Percentiles rank a stretch among this genome's conserved stretches.
Evolutionary conservation across 129 eudicot genomes (phyloP).

Genomic region (Glebionis coronaria): DNA sequence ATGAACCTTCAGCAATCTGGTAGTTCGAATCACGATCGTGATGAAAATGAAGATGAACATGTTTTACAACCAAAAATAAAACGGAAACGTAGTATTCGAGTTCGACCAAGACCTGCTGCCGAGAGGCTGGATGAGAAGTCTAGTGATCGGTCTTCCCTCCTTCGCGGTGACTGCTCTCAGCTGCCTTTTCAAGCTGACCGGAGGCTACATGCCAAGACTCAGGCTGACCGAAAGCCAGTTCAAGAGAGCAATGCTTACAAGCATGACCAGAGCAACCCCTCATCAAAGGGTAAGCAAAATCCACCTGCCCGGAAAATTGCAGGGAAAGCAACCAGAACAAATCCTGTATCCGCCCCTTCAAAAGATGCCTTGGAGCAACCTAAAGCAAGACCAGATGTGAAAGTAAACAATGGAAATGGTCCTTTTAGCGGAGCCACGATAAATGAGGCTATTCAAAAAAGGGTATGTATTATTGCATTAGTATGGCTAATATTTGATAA

Average conservation of each 20-base stretch:
- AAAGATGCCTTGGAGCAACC: slow-evolving; percentile 47
- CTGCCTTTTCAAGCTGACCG: slow-evolving; percentile 54
- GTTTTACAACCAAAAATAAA: slow-evolving; percentile 88
- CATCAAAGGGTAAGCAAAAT: slow-evolving; percentile 46
- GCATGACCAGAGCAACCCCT: slow-evolving; percentile 40
- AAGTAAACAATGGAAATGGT: slow-evolving; percentile 33
- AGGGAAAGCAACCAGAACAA: slow-evolving; percentile 44
- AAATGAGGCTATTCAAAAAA: slow-evolving; percentile 68
- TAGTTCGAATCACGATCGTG: slow-evolving; percentile 85
- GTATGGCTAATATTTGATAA: neutral
- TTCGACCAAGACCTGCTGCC: slow-evolving; percentile 56
- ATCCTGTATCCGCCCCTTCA: slow-evolving; percentile 40
- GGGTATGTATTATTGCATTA: slow-evolving; percentile 42
- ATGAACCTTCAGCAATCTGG: slow-evolving; percentile 84
- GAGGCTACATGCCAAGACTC: slow-evolving; percentile 41
- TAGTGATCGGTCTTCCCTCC: slow-evolving; percentile 28
- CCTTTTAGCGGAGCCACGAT: slow-evolving; percentile 46
- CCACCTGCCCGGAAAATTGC: slow-evolving; percentile 48
- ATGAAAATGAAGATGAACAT: slow-evolving; percentile 95
- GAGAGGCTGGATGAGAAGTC: slow-evolving; percentile 57
- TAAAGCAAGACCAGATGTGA: slow-evolving; percentile 55
- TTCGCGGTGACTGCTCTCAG: slow-evolving; percentile 53
- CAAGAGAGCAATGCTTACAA: slow-evolving; percentile 9
- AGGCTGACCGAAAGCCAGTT: slow-evolving; percentile 38
- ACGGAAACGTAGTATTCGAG: slow-evolving; percentile 82